A percentile compares a stretch with the other conserved stretches of the same genome.
Evolutionary conservation across 768 basidiomycete genomes (phyloP).

Genomic region (Kwoniella bestiolae): DNA sequence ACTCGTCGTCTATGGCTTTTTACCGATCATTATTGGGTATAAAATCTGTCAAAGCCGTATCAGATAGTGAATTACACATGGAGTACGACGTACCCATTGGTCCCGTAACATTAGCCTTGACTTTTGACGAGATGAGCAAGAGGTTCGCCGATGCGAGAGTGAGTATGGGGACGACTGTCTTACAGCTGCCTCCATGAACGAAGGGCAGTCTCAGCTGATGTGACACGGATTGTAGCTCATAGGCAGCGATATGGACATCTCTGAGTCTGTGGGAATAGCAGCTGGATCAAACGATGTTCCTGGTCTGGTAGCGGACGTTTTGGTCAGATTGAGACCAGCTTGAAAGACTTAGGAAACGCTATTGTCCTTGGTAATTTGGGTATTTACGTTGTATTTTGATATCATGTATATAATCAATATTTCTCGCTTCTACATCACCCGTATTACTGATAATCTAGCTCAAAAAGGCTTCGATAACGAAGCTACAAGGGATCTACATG

Average conservation of each 20-base stretch:
- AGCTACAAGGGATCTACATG: too few relatives aligned
- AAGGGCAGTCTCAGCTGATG: neutral
- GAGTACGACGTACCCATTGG: constrained; percentile 61
- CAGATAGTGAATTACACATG: constrained; percentile 78
- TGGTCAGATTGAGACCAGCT: constrained; percentile 32
- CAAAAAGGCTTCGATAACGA: too few relatives aligned
- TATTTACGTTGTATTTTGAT: neutral
- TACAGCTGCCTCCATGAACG: neutral
- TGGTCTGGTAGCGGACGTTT: constrained; percentile 50
- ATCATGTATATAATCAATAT: too few relatives aligned
- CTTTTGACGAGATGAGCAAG: constrained; percentile 42
- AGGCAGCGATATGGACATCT: constrained; percentile 46
- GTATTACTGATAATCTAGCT: too few relatives aligned
- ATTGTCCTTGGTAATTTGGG: neutral
- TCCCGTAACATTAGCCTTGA: constrained; percentile 33
- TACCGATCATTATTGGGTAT: constrained; percentile 70
- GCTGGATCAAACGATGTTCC: constrained; percentile 49
- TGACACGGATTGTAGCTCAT: constrained; percentile 30
- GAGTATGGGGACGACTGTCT: constrained; percentile 32
- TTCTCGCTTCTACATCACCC: too few relatives aligned
- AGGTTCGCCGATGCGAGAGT: constrained; percentile 46
- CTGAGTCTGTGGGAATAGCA: constrained; percentile 42
- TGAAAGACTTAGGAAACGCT: neutral
- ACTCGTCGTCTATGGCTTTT: constrained; percentile 68
- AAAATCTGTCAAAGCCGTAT: constrained; percentile 65